Evolutionary conservation across 176 grass and related monocot species (phyloP), one percentile per base, ranked within the genome.

Genomic region (Alopecurus myosuroides): DNA sequence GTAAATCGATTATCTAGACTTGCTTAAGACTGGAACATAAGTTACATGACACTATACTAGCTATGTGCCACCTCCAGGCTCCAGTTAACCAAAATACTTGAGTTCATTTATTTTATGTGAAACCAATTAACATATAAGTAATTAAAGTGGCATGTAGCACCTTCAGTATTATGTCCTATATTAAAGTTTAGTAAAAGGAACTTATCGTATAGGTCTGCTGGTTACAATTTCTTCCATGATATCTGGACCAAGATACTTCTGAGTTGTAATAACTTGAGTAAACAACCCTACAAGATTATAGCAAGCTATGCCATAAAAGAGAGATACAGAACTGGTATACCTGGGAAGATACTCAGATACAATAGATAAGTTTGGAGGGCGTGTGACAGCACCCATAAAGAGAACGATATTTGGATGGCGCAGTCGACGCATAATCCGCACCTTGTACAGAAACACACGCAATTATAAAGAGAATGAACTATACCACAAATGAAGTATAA

Each of bases 311-410:
- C 57, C 57, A 30, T 26, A 80, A 50, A 69, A 74, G 45, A 60
- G n/a, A 65, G 1, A 55, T 25, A 75, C n/a, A 71, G 56, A 36
- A 23, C n/a, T 76, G 55, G 34, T 40, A 74, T 83, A 99, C 97
- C 97, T 99, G 80, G 91, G 94, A 78, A 99, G 97, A 72, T 96
- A 99, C 79, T 99, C 97, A 70, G 91, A 96, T 58, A 99, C 84
- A 79, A 99, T 99, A 46, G 97, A 99, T 50, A 99, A 84, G 78
- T 99, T 91, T 64, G 97, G 97, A 78, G 97, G 97, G 7, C 97
- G 97, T 84, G 97, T 99, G 81, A 99, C 93, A 48, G 97, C 97
- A 88, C 97, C 97, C 97, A 99, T 94, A 85, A 99, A 99, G 42
- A 94, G 97, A 86, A 99, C 93, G 75, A 99, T 91, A 88, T 99